Evolutionary conservation across 2,329 filamentous ascomycete species (phyloP).

Genomic region (Chalara sp.): DNA sequence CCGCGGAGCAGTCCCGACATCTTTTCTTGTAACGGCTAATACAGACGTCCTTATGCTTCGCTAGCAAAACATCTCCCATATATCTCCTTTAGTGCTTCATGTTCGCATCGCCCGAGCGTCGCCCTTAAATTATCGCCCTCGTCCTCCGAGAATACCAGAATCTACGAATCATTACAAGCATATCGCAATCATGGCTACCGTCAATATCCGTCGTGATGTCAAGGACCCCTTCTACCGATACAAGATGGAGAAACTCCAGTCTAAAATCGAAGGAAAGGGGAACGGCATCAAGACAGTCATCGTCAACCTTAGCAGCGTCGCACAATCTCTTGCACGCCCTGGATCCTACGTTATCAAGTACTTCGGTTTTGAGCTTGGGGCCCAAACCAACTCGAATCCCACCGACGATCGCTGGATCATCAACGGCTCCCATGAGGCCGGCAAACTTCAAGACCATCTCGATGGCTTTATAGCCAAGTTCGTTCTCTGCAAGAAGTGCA

Average conservation of each 20-base stretch:
- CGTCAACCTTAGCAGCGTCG: conserved; percentile 92
- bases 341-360: conserved; percentile 98
- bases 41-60: conserved; percentile 22
- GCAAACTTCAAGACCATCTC: conserved; percentile 95
- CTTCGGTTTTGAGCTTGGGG: conserved; percentile 97
- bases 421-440: conserved; percentile 93
- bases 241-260: conserved; percentile 99
- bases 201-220: conserved; percentile 98
- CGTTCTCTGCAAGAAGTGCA: conserved; percentile 99
- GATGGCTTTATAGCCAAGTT: conserved; percentile 99
- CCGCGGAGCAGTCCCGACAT: conserved; percentile 85
- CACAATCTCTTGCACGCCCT: conserved; percentile 83
- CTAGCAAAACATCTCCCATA: conserved; percentile 39
- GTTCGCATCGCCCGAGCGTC: conserved; percentile 27
- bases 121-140: conserved; percentile 15
- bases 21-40: conserved; percentile 83
- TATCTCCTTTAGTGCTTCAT: conserved; percentile 44
- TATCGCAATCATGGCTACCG: conserved; percentile 77
- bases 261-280: conserved; percentile 99
- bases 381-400: conserved; percentile 96
- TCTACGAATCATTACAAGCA: conserved; percentile 11
- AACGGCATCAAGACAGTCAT: conserved; percentile 99
- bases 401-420: conserved; percentile 99
- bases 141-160: conserved; percentile 11
- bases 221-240: conserved; percentile 99